Conservation (phyloP, 2,329 filamentous ascomycete species). For the Bipolaris oryzae region DNA sequence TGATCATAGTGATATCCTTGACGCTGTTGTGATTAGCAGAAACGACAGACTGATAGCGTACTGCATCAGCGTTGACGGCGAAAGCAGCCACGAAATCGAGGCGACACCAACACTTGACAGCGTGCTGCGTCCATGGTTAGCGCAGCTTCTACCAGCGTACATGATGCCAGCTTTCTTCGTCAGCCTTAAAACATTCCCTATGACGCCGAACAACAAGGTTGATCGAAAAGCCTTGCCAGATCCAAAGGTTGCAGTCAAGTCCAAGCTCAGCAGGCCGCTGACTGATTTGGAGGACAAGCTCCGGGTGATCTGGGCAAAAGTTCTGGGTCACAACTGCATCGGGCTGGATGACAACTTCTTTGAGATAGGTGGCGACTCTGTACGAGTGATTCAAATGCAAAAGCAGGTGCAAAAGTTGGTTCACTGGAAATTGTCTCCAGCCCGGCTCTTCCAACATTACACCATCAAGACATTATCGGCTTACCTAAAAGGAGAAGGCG, state of each 20-base stretch:
- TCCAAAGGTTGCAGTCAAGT: neutral
- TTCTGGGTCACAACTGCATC: neutral
- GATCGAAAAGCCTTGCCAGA: neutral
- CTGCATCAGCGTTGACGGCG: neutral
- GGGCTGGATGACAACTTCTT: neutral
- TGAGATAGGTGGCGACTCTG: neutral
- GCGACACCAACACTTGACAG: neutral
- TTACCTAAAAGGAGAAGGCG: neutral
- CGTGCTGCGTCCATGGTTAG: neutral
- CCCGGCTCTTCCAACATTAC: neutral
- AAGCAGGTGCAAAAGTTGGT: neutral
- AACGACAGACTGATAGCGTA: neutral
- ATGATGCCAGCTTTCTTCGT: neutral
- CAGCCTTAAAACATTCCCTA: neutral
- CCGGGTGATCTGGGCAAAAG: neutral
- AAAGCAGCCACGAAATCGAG: too few relatives aligned
- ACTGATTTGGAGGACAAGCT: neutral
- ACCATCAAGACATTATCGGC: neutral
- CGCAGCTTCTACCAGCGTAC: neutral
- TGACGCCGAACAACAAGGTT: neutral
- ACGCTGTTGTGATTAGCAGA: neutral
- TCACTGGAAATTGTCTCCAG: neutral
- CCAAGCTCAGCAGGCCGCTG: neutral
- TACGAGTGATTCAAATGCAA: neutral
- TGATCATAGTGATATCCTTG: neutral